Base-by-base conservation (phyloP, 768 basidiomycete species). In the Leccinum aurantiacum region DNA sequence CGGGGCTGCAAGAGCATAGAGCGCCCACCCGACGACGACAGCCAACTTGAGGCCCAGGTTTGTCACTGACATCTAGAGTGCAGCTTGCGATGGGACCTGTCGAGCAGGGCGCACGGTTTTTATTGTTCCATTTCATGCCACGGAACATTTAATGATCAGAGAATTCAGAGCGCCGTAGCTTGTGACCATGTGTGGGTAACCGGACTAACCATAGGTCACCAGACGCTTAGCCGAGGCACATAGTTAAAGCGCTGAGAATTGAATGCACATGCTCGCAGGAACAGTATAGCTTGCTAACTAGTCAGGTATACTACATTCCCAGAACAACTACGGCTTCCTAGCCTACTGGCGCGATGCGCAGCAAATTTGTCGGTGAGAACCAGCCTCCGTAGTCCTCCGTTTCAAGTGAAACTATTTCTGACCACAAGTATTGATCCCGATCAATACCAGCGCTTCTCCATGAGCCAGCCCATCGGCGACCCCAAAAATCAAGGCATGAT, bases 51-150 rank as follows among this genome's bases (percentile, higher is more conserved):
- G 48, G 25, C 24, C 65, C 37, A 63, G 46, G 13, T 24, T 44
- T 9, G 69, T 71, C 41, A 71, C 29, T 29, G 7, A 71, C 82
- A 82, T 79, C n/a, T 35, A 13, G 33, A 35, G 33, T 33, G 31
- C 5, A 27, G 15, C 22, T 44, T 10, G 17, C n/a, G 19, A 13
- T 35, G 33, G 33, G 35, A 22, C 58, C n/a, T 1, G 47, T 37
- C 31, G 33, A 27, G 53, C 35, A 48, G 24, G 17, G 0, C 24
- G 29, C 22, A 19, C 7, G 47, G 10, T 10, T 13, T 38, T 11
- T 58, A 1, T 27, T 31, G 8, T 38, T 38, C 8, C 15, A 8
- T 17, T 38, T 37, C 35, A 24, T 2, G 10, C 10, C 10, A 58
- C 6, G 4, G 8, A 17, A 5, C 57, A 25, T 37, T 25, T 60